phyloP scores from a whole-genome alignment of 2,329 filamentous ascomycete species.

The Ophiostoma quercus region DNA sequence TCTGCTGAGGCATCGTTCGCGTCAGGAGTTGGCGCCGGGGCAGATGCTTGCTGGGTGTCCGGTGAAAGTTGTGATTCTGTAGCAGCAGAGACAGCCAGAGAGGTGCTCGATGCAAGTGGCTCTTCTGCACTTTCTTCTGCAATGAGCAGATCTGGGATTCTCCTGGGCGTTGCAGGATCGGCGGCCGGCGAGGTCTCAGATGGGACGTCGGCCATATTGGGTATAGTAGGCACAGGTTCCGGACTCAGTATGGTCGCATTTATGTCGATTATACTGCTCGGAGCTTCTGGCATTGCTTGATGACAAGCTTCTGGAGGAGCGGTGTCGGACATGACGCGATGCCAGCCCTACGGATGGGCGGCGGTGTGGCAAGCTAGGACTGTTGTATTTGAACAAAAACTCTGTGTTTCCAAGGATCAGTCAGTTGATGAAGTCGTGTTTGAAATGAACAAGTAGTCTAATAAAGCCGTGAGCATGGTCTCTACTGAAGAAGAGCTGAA shows the following conservation, averaged over 20 bases:
- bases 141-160: not conserved
- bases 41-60: not conserved
- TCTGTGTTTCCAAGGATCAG: not conserved
- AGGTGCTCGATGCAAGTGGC: not conserved
- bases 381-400: not conserved
- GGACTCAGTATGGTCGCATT: not conserved
- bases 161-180: not conserved
- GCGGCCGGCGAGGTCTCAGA: not conserved
- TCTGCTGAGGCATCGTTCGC: not conserved
- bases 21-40: not conserved
- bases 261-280: not conserved
- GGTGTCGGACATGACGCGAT: not conserved
- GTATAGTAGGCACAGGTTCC: not conserved
- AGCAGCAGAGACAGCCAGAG: not conserved
- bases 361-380: not conserved
- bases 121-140: not conserved
- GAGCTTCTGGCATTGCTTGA: conserved; percentile 41
- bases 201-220: too few species aligned
- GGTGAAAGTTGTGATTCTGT: not conserved
- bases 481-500: not conserved
- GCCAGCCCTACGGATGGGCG: not conserved
- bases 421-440: too few species aligned
- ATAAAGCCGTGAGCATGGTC: not conserved
- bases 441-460: not conserved
- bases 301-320: conserved; percentile 26